Conservation (phyloP, 2,329 filamentous ascomycete species). For the Penicillium sclerotigenum region DNA sequence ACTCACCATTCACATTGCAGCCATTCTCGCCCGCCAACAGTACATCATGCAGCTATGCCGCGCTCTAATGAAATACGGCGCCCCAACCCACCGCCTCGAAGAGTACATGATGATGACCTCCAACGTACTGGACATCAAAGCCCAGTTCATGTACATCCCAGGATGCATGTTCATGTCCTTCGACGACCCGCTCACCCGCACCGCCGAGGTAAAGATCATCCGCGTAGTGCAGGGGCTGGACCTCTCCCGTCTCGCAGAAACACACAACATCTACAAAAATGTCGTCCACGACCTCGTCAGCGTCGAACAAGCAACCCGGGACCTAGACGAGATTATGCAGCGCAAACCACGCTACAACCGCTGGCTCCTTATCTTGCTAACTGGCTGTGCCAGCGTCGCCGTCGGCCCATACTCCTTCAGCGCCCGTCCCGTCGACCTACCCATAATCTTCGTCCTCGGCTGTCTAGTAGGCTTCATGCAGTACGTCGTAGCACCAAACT, state of each 20-base stretch:
- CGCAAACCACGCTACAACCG: slow-evolving; percentile 53
- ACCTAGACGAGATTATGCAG: slow-evolving; percentile 53
- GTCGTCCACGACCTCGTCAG: slow-evolving; percentile 44
- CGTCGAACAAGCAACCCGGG: slow-evolving; percentile 38
- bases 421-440: slow-evolving; percentile 59
- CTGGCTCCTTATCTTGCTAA: slow-evolving; percentile 59
- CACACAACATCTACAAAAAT: slow-evolving; percentile 44
- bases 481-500: slow-evolving; percentile 69
- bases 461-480: slow-evolving; percentile 70
- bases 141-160: slow-evolving; percentile 83
- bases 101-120: slow-evolving; percentile 86
- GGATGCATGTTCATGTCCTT: slow-evolving; percentile 55
- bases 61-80: slow-evolving; percentile 31
- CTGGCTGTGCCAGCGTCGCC: slow-evolving; percentile 68
- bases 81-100: slow-evolving; percentile 49
- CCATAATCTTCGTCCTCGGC: slow-evolving; percentile 62
- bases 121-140: slow-evolving; percentile 78
- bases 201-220: slow-evolving; percentile 45
- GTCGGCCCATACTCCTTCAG: slow-evolving; percentile 77
- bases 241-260: slow-evolving; percentile 41
- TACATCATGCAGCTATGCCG: slow-evolving; percentile 32
- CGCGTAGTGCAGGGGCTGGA: slow-evolving; percentile 42
- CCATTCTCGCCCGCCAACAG: slow-evolving; percentile 59
- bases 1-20: slow-evolving; percentile 59
- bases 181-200: slow-evolving; percentile 49